Conservation (phyloP, 257 asterid genomes). For the Misopates orontium region DNA sequence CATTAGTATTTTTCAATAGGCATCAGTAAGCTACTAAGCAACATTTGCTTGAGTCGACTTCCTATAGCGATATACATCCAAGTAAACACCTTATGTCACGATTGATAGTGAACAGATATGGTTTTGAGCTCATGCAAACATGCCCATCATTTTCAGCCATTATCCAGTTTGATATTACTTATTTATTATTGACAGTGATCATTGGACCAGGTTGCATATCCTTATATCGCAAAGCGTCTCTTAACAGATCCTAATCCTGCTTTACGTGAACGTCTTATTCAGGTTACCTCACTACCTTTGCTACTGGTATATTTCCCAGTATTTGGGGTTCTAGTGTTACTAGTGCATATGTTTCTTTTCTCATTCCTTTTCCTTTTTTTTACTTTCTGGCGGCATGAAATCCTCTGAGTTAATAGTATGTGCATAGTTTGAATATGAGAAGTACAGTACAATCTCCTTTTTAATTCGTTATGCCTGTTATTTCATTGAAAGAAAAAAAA, state of each 20-base stretch:
- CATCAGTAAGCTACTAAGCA: neutral
- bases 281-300: slow-evolving; percentile 48
- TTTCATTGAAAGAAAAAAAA: neutral
- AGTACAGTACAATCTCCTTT: neutral
- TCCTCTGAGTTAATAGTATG: slow-evolving; percentile 10
- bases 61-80: neutral
- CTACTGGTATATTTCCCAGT: neutral
- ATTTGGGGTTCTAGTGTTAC: neutral
- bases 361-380: neutral
- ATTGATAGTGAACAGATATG: slow-evolving; percentile 23
- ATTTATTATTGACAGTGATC: slow-evolving; percentile 25
- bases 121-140: slow-evolving; percentile 13
- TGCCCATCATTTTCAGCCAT: slow-evolving; percentile 24
- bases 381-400: slow-evolving; percentile 11
- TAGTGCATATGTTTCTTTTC: slow-evolving; percentile 1
- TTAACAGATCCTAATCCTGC: slow-evolving; percentile 99
- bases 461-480: neutral
- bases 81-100: slow-evolving; percentile 7
- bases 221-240: slow-evolving; percentile 96
- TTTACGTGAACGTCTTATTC: slow-evolving; percentile 91
- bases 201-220: slow-evolving; percentile 91
- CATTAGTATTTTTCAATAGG: slow-evolving; percentile 5
- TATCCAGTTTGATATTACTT: slow-evolving; percentile 9
- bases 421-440: slow-evolving; percentile 13
- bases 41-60: slow-evolving; percentile 19